Conservation (phyloP, 2,329 filamentous ascomycete genomes). For the Fusarium nisikadoi region DNA sequence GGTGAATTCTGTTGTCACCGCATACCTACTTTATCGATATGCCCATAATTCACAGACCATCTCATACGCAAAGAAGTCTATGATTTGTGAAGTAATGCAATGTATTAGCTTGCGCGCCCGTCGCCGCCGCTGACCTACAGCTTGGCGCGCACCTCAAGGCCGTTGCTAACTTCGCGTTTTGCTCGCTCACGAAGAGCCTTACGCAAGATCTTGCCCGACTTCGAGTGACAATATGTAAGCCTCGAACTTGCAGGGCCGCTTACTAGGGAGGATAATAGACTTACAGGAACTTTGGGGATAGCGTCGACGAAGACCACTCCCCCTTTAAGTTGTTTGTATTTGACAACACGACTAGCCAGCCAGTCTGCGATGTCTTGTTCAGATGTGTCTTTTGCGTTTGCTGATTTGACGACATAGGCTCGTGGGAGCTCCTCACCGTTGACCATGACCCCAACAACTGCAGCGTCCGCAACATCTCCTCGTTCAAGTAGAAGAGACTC, state of each 20-base stretch:
- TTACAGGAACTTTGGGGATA: constrained; percentile 69
- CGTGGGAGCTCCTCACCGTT: constrained; percentile 69
- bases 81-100: constrained; percentile 28
- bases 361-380: constrained; percentile 67
- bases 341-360: constrained; percentile 70
- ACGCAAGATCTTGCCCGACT: constrained; percentile 75
- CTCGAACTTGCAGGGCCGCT: background rate
- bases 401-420: constrained; percentile 66
- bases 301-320: constrained; percentile 74
- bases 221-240: constrained; percentile 17
- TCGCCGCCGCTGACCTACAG: constrained; percentile 42
- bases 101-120: constrained; percentile 39
- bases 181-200: constrained; percentile 69
- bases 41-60: constrained; percentile 1
- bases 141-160: constrained; percentile 47
- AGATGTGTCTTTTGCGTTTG: constrained; percentile 30
- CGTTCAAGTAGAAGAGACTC: constrained; percentile 53
- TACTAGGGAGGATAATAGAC: constrained; percentile 26
- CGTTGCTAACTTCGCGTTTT: constrained; percentile 60
- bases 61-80: constrained; percentile 18
- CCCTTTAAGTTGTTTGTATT: constrained; percentile 74
- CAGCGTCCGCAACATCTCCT: constrained; percentile 67
- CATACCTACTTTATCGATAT: background rate
- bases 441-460: constrained; percentile 69
- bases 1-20: background rate